Percentiles rank a stretch among this genome's conserved stretches.
Conservation (phyloP, 441 rosid species). For the Brassica hybrid region DNA sequence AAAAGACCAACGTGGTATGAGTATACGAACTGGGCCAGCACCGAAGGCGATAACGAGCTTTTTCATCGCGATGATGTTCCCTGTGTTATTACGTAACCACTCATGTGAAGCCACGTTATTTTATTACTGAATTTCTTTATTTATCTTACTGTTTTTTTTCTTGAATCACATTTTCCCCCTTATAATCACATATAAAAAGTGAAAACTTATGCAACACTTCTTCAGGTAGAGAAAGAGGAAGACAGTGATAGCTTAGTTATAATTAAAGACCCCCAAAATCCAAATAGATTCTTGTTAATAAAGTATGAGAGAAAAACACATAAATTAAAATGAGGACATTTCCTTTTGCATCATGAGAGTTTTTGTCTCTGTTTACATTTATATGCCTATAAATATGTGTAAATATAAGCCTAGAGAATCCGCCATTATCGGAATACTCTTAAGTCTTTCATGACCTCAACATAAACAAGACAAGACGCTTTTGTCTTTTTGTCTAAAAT, state of each 20-base stretch:
- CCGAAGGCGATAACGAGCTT: constrained; percentile 45
- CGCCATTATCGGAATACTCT: constrained; percentile 28
- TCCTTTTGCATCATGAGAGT: constrained; percentile 35
- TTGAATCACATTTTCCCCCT: no score
- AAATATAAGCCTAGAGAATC: constrained; percentile 42
- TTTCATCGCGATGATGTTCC: constrained; percentile 41
- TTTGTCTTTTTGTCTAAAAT: constrained; percentile 35
- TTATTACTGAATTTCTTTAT: constrained; percentile 18
- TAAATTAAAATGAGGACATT: constrained; percentile 25
- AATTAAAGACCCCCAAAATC: constrained; percentile 37
- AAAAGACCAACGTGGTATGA: not conserved
- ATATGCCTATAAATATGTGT: constrained; percentile 32
- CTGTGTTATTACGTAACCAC: constrained; percentile 47
- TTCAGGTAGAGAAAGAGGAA: constrained; percentile 42
- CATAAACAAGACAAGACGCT: constrained; percentile 37
- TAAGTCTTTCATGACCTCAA: constrained; percentile 25
- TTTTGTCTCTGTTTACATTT: constrained; percentile 40
- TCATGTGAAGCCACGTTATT: constrained; percentile 46
- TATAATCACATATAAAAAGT: constrained; percentile 27
- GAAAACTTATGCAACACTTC: constrained; percentile 49
- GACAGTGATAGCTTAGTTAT: constrained; percentile 47
- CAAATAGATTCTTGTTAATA: constrained; percentile 39
- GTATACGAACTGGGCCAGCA: constrained; percentile 27
- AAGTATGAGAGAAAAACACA: constrained; percentile 14
- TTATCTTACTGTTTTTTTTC: not conserved